phyloP scores from a whole-genome alignment of 257 asterid species.

The Penstemon newberryi region DNA sequence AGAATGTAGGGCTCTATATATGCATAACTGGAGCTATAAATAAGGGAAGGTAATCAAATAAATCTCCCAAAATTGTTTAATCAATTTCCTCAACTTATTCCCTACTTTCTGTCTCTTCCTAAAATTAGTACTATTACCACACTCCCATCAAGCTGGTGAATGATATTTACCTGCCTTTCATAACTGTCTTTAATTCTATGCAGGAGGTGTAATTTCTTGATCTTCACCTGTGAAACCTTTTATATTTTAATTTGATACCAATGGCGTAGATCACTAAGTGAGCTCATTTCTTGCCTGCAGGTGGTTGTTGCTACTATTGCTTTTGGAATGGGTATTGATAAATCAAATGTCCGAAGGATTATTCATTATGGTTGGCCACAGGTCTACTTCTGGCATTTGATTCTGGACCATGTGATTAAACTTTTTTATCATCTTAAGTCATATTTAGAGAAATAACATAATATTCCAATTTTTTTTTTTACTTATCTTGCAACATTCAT shows the following conservation, averaged over 20 bases:
- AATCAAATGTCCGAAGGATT: constrained; percentile 67
- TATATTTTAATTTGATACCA: constrained; percentile 11
- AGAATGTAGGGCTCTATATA: too few relatives aligned
- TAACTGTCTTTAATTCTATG: not conserved
- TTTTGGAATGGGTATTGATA: constrained; percentile 92
- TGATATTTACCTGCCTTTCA: not conserved
- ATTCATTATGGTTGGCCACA: constrained; percentile 94
- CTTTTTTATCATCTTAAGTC: constrained; percentile 10
- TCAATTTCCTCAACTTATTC: too few relatives aligned
- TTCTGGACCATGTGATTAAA: not conserved
- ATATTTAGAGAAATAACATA: constrained; percentile 4
- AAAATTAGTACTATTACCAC: too few relatives aligned
- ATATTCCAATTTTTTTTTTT: not conserved
- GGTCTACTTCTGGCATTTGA: constrained; percentile 41
- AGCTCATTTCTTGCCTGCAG: constrained; percentile 37
- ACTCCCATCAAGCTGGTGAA: too few relatives aligned
- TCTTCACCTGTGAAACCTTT: constrained; percentile 13
- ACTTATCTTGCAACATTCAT: constrained; percentile 9
- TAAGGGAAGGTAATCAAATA: too few relatives aligned
- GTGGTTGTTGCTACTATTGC: constrained; percentile 88
- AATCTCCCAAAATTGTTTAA: too few relatives aligned
- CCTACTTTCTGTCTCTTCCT: too few relatives aligned
- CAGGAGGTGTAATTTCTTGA: constrained; percentile 3
- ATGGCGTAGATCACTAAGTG: constrained; percentile 11
- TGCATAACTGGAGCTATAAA: too few relatives aligned